Evolutionary conservation across 2,329 filamentous ascomycete genomes (phyloP), one percentile per base, ranked within the genome.

Genomic region (Cryphonectria radicalis): DNA sequence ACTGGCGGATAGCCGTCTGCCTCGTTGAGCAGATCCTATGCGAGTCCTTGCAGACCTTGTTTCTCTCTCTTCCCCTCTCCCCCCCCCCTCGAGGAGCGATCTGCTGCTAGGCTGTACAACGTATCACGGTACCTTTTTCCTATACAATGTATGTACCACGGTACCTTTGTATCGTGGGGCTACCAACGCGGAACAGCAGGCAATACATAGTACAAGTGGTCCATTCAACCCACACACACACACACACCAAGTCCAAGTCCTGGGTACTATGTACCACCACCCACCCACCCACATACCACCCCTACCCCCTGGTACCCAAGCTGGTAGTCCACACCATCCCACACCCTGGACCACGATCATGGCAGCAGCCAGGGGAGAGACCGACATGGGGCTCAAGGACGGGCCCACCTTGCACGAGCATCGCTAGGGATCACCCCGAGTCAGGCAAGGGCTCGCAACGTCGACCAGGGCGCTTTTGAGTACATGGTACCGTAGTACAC

Each of bases 391-490:
- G 62, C 22, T 63, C 71, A 70, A 68, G 66, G 63, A 74, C 72
- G 65, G 73, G 73, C 63, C 70, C 71, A 62, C 71, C 70, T 66
- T 74, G 72, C 70, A 72, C 72, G 70, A 76, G 76, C 76, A 77
- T 77, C 75, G 74, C 74, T 76, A 74, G 78, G 74, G 76, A 78
- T 73, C 69, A 66, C 78, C 80, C 80, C 78, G 78, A 80, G 79
- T 81, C 77, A 78, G 76, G 80, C 35, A 63, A 53, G 57, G 60
- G 42, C 42, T 75, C 77, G 78, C 74, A 79, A 80, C 82, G 40
- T 40, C 42, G n/a, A 82, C 80, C 75, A 82, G 79, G 81, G 80
- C 81, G 77, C 77, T 80, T 80, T 76, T 81, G 81, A 81, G 80
- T 50, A 59, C 35, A 28, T 8, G 50, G 63, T 42, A 50, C 63